phyloP scores from a whole-genome alignment of 1,284 basidiomycete genomes.

The Sporisorium reilianum region DNA sequence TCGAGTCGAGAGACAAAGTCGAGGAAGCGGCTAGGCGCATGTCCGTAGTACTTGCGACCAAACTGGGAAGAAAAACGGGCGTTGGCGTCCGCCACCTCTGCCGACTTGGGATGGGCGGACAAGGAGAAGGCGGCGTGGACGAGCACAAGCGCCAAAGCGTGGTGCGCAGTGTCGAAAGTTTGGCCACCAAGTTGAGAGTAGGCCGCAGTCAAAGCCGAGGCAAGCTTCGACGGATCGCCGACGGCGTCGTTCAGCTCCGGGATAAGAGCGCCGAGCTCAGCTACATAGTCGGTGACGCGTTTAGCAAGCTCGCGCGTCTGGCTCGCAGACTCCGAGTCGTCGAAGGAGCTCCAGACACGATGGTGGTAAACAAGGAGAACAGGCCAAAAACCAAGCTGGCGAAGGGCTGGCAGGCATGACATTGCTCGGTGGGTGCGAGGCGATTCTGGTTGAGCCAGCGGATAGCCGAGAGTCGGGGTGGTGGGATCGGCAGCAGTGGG shows the following conservation, averaged over 20 bases:
- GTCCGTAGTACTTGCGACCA: conserved; percentile 1
- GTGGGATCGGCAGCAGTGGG: background rate
- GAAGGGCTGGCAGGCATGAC: background rate
- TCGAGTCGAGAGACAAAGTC: conserved; percentile 4
- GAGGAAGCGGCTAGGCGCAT: conserved; percentile 14
- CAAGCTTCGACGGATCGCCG: background rate
- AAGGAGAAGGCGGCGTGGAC: background rate
- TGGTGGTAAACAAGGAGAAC: background rate
- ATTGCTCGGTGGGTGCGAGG: background rate
- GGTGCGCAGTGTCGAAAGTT: background rate
- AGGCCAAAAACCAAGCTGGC: background rate
- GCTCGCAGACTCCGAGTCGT: too few relatives aligned
- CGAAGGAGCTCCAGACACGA: too few relatives aligned
- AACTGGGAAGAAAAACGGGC: background rate
- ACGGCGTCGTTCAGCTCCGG: background rate
- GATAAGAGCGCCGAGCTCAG: background rate
- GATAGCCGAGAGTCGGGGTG: background rate
- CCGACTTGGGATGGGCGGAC: background rate
- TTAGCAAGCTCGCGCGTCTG: too few relatives aligned
- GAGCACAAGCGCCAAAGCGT: background rate
- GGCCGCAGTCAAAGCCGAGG: background rate
- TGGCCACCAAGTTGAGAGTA: background rate
- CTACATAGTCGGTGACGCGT: background rate
- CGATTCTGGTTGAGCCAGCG: background rate
- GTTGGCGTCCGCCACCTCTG: background rate